A percentile compares a stretch with the other conserved stretches of the same genome.
Evolutionary conservation across 768 basidiomycete genomes (phyloP).

Genomic region (Mycena sanguinolenta): DNA sequence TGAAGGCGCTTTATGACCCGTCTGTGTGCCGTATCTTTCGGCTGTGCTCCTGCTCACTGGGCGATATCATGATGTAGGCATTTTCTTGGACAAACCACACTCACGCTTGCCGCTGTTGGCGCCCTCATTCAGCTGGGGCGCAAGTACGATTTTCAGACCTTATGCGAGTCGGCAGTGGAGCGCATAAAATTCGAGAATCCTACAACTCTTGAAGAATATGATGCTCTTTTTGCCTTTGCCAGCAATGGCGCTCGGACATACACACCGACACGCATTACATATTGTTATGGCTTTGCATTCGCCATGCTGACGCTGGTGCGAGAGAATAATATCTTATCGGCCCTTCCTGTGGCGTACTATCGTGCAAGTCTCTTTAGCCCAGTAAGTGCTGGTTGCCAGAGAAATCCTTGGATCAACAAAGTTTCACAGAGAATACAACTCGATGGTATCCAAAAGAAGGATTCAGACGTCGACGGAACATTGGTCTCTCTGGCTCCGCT

Average conservation of each 20-base stretch:
- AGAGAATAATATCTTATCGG: neutral
- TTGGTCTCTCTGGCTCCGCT: too few species aligned
- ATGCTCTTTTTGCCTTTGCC: neutral
- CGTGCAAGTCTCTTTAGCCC: too few species aligned
- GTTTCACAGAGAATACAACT: too few species aligned
- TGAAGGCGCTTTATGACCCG: conserved; percentile 5
- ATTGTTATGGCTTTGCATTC: too few species aligned
- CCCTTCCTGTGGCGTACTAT: neutral
- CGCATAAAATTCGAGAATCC: conserved; percentile 8
- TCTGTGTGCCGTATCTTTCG: neutral
- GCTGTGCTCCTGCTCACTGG: neutral
- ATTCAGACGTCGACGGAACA: too few species aligned
- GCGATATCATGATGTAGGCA: too few species aligned
- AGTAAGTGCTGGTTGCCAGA: too few species aligned
- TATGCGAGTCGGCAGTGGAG: neutral
- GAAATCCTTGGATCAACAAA: too few species aligned
- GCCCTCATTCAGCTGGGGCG: conserved; percentile 19
- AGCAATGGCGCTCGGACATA: neutral
- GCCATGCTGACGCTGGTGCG: neutral
- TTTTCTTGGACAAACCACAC: neutral
- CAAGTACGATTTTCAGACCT: conserved; percentile 18
- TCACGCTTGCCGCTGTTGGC: neutral
- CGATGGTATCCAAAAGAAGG: too few species aligned
- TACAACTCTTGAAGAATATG: conserved; percentile 6
- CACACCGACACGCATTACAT: neutral